phyloP scores from a whole-genome alignment of 2,329 filamentous ascomycete genomes.

The Claviceps arundinis region DNA sequence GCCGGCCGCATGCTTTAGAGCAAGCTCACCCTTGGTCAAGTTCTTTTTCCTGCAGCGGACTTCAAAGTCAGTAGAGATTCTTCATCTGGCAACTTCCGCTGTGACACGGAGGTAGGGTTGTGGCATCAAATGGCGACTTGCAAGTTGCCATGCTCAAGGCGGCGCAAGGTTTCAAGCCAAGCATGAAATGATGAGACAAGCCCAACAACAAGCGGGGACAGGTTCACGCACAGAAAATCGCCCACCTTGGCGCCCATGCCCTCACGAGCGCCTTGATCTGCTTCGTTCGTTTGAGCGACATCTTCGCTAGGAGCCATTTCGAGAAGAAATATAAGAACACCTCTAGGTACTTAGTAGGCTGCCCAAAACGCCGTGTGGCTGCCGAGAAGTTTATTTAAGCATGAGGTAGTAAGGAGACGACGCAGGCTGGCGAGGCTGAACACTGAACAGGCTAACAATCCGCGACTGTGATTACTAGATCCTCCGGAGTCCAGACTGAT shows the following conservation, averaged over 20 bases:
- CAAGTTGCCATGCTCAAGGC: neutral
- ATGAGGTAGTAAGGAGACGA: neutral
- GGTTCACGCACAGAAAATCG: conserved; percentile 19
- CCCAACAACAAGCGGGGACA: conserved; percentile 1
- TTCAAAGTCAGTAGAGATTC: conserved; percentile 3
- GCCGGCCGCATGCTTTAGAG: conserved; percentile 22
- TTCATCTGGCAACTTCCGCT: neutral
- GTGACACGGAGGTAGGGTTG: neutral
- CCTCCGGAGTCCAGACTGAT: neutral
- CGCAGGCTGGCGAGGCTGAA: neutral
- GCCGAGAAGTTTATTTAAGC: neutral
- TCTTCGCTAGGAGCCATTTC: neutral
- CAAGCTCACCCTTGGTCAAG: conserved; percentile 21
- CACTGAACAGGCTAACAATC: neutral
- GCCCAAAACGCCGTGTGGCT: neutral
- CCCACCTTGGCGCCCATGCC: conserved; percentile 19
- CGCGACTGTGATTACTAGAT: neutral
- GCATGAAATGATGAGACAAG: neutral
- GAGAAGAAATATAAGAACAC: neutral
- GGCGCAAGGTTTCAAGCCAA: neutral
- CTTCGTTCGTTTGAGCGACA: neutral
- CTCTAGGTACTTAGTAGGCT: neutral
- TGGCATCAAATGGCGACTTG: neutral
- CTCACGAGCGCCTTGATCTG: conserved; percentile 7
- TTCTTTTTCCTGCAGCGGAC: conserved; percentile 15